phyloP scores from a whole-genome alignment of 2,329 filamentous ascomycete genomes.

The Ophiocordyceps camponoti-floridani region DNA sequence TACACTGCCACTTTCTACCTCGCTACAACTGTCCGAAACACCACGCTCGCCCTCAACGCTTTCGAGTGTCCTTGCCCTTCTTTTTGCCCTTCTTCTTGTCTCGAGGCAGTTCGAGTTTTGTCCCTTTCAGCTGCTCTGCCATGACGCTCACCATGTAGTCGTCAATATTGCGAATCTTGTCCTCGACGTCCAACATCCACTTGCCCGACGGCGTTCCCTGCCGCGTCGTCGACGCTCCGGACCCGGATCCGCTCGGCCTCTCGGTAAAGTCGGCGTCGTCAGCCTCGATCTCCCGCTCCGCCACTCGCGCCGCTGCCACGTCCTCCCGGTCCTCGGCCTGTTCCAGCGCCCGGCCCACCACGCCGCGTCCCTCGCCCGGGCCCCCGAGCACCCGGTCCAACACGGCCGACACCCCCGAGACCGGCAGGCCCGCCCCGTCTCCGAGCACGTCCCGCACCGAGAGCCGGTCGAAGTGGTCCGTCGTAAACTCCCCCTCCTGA shows the following conservation, averaged over 20 bases:
- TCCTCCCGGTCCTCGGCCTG: slow-evolving; percentile 89
- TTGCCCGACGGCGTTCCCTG: slow-evolving; percentile 30
- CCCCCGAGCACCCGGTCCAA: slow-evolving; percentile 72
- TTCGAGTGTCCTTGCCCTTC: slow-evolving; percentile 38
- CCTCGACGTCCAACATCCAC: slow-evolving; percentile 22
- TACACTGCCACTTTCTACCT: background rate
- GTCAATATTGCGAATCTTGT: slow-evolving; percentile 44
- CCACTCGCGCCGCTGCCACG: slow-evolving; percentile 68
- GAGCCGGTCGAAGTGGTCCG: slow-evolving; percentile 79
- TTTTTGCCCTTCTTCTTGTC: slow-evolving; percentile 42
- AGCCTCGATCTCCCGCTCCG: slow-evolving; percentile 74
- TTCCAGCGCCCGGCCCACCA: slow-evolving; percentile 56
- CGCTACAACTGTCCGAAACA: background rate
- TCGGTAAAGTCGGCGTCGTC: slow-evolving; percentile 77
- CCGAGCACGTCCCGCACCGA: slow-evolving; percentile 53
- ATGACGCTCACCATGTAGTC: slow-evolving; percentile 59
- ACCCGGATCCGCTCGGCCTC: slow-evolving; percentile 26
- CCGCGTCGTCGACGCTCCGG: slow-evolving; percentile 29
- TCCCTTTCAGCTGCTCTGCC: slow-evolving; percentile 40
- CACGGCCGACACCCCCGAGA: slow-evolving; percentile 47
- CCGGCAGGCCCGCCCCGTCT: slow-evolving; percentile 31
- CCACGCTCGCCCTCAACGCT: slow-evolving; percentile 14
- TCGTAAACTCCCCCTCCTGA: slow-evolving; percentile 94
- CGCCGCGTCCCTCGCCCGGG: slow-evolving; percentile 39
- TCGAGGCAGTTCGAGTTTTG: slow-evolving; percentile 42